Percentiles rank a stretch among this genome's conserved stretches.
These are phyloP conservation scores for Trichoderma atroviride DNA, from an alignment of 2,329 filamentous ascomycete genomes.

Conservation along the genomic window DNA sequence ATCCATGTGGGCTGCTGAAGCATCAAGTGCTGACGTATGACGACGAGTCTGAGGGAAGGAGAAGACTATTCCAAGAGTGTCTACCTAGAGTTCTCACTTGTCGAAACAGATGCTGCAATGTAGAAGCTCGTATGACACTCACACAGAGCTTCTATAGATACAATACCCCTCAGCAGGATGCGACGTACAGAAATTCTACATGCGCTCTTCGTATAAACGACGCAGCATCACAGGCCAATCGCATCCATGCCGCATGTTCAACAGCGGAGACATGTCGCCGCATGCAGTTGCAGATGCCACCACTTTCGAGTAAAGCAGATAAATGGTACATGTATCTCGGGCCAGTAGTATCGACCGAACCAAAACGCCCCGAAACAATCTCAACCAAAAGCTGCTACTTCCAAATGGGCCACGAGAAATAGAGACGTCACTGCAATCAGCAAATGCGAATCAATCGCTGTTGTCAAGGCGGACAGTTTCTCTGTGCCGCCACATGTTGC, in stretches of 20 bases:
- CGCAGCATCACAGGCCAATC: not conserved
- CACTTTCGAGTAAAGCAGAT: not conserved
- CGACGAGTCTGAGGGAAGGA: not conserved
- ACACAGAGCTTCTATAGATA: not conserved
- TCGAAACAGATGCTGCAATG: not conserved
- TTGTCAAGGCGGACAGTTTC: not conserved
- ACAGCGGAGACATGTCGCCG: conserved; percentile 29
- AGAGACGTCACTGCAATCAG: not conserved
- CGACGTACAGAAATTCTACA: not conserved
- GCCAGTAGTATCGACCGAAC: not conserved
- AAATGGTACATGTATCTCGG: no score
- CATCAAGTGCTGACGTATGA: not conserved
- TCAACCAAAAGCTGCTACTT: not conserved
- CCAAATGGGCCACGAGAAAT: not conserved
- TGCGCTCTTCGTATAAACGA: not conserved
- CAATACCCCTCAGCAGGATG: not conserved
- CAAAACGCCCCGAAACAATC: not conserved
- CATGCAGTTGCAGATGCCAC: not conserved
- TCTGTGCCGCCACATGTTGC: not conserved
- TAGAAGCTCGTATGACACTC: not conserved
- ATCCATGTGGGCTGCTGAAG: not conserved
- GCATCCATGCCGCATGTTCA: not conserved
- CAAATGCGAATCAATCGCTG: not conserved
- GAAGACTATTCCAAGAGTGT: not conserved
- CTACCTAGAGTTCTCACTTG: not conserved